Evolutionary conservation across 192 early-diverging fungal species (phyloP).

Genomic region (Podila horticola): DNA sequence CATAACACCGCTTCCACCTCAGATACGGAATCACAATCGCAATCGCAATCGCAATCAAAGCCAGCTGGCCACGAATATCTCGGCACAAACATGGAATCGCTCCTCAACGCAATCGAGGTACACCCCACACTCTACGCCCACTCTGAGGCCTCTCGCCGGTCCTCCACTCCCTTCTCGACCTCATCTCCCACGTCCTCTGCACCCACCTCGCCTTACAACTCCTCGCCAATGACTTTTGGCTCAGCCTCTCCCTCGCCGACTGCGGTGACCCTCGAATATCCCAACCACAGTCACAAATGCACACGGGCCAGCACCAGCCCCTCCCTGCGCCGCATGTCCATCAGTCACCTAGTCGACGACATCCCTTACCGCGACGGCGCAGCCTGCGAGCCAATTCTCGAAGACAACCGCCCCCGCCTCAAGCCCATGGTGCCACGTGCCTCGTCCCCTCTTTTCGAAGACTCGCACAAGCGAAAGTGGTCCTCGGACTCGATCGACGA

Average conservation of each 20-base stretch:
- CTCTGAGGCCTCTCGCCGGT: slow-evolving; percentile 32
- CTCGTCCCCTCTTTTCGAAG: slow-evolving; percentile 9
- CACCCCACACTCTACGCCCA: slow-evolving; percentile 32
- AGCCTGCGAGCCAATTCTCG: background rate
- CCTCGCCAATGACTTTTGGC: background rate
- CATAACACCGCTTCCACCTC: background rate
- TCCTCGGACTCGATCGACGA: slow-evolving; percentile 43
- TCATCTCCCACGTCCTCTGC: slow-evolving; percentile 9
- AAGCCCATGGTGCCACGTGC: background rate
- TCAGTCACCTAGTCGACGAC: slow-evolving; percentile 41
- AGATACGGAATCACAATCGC: slow-evolving; percentile 1
- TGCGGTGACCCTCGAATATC: background rate
- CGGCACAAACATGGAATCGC: slow-evolving; percentile 47
- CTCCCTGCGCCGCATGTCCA: slow-evolving; percentile 46
- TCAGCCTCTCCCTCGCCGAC: slow-evolving; percentile 1
- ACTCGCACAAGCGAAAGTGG: slow-evolving; percentile 52
- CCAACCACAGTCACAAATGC: slow-evolving; percentile 13
- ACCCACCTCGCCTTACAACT: slow-evolving; percentile 12
- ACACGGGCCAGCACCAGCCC: slow-evolving; percentile 4
- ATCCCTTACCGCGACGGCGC: background rate
- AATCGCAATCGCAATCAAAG: slow-evolving; percentile 1
- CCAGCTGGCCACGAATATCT: slow-evolving; percentile 27
- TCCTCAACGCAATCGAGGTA: slow-evolving; percentile 46
- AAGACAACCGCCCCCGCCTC: slow-evolving; percentile 9
- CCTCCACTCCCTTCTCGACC: slow-evolving; percentile 8